phyloP scores from a whole-genome alignment of 2,329 filamentous ascomycete genomes.

The Dryadomyces sulphureus region DNA sequence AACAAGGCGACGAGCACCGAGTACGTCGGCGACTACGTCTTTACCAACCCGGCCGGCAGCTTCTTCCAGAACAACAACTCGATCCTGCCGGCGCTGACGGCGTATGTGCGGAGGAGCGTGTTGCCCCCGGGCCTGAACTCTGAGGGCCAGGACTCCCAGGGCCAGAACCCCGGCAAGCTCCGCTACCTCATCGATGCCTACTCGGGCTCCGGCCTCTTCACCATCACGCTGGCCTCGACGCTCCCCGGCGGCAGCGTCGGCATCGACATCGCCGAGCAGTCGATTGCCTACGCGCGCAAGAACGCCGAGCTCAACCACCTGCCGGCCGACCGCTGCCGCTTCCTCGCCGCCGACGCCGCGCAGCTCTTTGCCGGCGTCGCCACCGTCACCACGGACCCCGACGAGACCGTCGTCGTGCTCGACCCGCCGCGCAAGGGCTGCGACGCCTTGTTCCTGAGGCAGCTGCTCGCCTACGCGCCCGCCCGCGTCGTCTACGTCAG shows the following conservation, averaged over 20 bases:
- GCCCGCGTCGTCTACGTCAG: conserved; percentile 81
- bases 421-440: conserved; percentile 96
- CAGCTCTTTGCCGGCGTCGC: conserved; percentile 64
- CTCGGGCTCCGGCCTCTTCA: conserved; percentile 94
- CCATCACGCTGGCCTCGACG: conserved; percentile 73
- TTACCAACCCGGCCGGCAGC: conserved; percentile 80
- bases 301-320: conserved; percentile 73
- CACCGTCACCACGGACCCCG: conserved; percentile 41
- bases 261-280: conserved; percentile 73
- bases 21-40: conserved; percentile 71
- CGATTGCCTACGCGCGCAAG: conserved; percentile 60
- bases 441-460: conserved; percentile 66
- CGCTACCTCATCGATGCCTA: conserved; percentile 94
- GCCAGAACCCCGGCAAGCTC: conserved; percentile 26
- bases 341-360: conserved; percentile 79
- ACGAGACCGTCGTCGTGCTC: conserved; percentile 84
- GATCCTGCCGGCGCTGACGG: conserved; percentile 74
- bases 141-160: conserved; percentile 17
- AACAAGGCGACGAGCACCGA: conserved; percentile 71
- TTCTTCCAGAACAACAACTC: conserved; percentile 99
- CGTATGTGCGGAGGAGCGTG: conserved; percentile 71
- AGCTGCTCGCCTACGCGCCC: conserved; percentile 67
- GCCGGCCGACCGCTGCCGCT: conserved; percentile 51
- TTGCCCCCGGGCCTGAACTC: conserved; percentile 35
- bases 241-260: conserved; percentile 73